Evolutionary conservation across 1,284 basidiomycete species (phyloP), one percentile per base, ranked within the genome.

Genomic region (Mycena citricolor): DNA sequence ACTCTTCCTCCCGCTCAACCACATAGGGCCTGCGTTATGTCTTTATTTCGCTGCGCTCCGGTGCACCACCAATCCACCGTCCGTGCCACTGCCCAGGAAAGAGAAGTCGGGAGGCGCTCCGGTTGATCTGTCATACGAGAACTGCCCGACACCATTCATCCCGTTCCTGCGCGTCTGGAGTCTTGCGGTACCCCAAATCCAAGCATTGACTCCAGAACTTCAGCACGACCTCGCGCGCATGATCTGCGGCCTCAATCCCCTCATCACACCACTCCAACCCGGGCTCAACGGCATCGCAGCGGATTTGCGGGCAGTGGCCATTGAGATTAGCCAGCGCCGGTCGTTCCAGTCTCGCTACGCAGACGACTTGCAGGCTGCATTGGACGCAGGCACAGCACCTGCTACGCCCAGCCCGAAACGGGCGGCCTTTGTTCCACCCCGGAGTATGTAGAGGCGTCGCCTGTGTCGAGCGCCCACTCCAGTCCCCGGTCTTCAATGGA

Each of bases 161-260:
- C 67, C 77, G 3, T 88, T 90, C 57, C 77, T 90, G 32, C 65
- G 67, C 4, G 77, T 90, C 13, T 91, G 89, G 89, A 72, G 81
- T 0, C 65, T 71, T 13, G 64, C 71, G 2, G 89, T 91, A 0
- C 73, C 81, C 0, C 57, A 59, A 10, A 87, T 91, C 47, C 86
- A 90, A 51, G 51, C 51, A 2, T 73, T 91, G 10, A 38, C 64
- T 0, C 79, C 79, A 4, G 79, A 86, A 51, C 63, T 77, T 37
- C 81, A 89, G 45, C 86, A 90, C 54, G 89, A 91, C 59, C 81
- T 91, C 25, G 86, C 87, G 0, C 77, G 88, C 5, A 65, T 85
- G 41, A 86, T 90, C 25, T 91, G 89, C 56, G 70, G 72, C 14
- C 75, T 89, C 24, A 58, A 66, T 12, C 72, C 81, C 1, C 39